These are phyloP conservation scores for Scheffersomyces insectosa DNA, from an alignment of 1,139 yeast genomes.

Conservation along the genomic window DNA sequence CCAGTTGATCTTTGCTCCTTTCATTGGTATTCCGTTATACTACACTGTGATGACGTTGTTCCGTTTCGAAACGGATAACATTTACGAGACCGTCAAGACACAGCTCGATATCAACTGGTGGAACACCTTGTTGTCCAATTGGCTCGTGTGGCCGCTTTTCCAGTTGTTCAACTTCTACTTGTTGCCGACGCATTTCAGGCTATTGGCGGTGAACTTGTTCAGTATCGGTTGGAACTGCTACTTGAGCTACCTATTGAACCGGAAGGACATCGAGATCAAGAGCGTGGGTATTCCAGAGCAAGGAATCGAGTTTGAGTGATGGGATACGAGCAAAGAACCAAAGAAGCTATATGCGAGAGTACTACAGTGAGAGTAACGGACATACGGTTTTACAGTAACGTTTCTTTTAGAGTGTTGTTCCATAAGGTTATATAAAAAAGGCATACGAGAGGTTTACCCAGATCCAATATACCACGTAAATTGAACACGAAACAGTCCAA, in stretches of 20 bases:
- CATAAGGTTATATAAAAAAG: no score
- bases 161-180: slow-evolving; percentile 71
- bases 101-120: slow-evolving; percentile 55
- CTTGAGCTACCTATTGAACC: slow-evolving; percentile 45
- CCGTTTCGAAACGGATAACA: slow-evolving; percentile 40
- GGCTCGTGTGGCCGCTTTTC: slow-evolving; percentile 87
- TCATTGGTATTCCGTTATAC: slow-evolving; percentile 65
- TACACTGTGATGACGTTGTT: slow-evolving; percentile 65
- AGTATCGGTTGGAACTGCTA: slow-evolving; percentile 87
- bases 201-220: slow-evolving; percentile 67
- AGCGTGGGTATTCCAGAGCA: no score
- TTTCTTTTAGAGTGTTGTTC: no score
- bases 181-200: slow-evolving; percentile 68
- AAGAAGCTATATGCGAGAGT: no score
- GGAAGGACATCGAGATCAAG: slow-evolving; percentile 2
- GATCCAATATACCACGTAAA: no score
- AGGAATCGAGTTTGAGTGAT: no score
- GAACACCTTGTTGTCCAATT: slow-evolving; percentile 65
- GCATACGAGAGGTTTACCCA: no score
- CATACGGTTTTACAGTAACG: no score
- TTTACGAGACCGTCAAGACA: slow-evolving; percentile 24
- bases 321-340: no score
- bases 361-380: no score
- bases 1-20: slow-evolving; percentile 77
- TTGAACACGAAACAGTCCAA: no score